Evolutionary conservation across 345 rosid genomes (phyloP).

Genomic region (Clarkia xantiana): DNA sequence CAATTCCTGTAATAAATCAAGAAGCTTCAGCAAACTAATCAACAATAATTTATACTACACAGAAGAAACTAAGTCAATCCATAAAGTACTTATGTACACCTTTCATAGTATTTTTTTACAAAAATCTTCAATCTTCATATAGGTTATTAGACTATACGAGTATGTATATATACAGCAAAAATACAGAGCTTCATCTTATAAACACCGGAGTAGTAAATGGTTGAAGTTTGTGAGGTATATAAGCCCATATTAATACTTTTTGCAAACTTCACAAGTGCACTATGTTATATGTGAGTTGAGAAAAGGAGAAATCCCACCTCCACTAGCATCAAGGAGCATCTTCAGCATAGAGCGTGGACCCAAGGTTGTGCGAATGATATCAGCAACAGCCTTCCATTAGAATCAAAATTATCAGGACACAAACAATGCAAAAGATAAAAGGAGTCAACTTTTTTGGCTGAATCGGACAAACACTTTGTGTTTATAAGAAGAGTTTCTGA

Average conservation of each 20-base stretch:
- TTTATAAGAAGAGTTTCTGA: neutral
- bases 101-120: too few species aligned
- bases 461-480: neutral
- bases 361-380: slow-evolving; percentile 81
- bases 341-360: slow-evolving; percentile 95
- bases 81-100: too few species aligned
- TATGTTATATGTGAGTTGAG: neutral
- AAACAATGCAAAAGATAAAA: neutral
- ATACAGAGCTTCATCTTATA: too few species aligned
- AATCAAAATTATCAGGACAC: neutral
- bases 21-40: neutral
- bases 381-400: slow-evolving; percentile 65
- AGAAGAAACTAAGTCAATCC: too few species aligned
- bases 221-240: too few species aligned
- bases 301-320: slow-evolving; percentile 33
- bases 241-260: too few species aligned
- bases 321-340: slow-evolving; percentile 86
- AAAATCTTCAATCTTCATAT: too few species aligned
- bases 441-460: neutral
- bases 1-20: slow-evolving; percentile 41
- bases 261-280: neutral
- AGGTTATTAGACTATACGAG: too few species aligned
- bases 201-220: too few species aligned
- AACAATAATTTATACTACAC: too few species aligned
- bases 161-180: too few species aligned